Evolutionary conservation across 352 stramenopile genomes (phyloP).

Genomic region (Phytophthora tubulina): DNA sequence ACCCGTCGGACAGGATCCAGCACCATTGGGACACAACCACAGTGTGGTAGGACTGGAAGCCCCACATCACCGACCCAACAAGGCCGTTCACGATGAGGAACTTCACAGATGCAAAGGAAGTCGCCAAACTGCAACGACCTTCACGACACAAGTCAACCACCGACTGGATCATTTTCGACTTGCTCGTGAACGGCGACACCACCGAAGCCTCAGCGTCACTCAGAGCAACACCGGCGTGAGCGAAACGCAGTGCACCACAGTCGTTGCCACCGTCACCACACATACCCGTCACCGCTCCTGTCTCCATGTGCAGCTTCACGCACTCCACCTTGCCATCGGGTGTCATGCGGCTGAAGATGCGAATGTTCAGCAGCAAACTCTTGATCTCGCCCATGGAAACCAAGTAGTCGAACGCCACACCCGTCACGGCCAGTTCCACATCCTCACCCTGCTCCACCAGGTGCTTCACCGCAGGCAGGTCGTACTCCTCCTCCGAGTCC

Average conservation of each 20-base stretch:
- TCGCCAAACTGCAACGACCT: conserved; percentile 87
- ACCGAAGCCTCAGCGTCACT: conserved; percentile 90
- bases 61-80: conserved; percentile 68
- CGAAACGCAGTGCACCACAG: conserved; percentile 91
- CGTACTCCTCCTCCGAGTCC: conserved; percentile 50
- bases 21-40: conserved; percentile 79
- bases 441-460: conserved; percentile 35
- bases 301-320: conserved; percentile 72
- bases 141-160: conserved; percentile 89
- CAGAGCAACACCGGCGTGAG: conserved; percentile 92
- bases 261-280: conserved; percentile 93
- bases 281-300: conserved; percentile 64
- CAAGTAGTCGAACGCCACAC: conserved; percentile 77
- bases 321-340: conserved; percentile 80
- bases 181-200: conserved; percentile 90
- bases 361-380: conserved; percentile 67
- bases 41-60: conserved; percentile 76
- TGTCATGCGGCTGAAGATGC: conserved; percentile 87
- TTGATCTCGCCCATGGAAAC: conserved; percentile 67
- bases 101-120: conserved; percentile 87
- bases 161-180: conserved; percentile 26
- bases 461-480: conserved; percentile 42
- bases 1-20: conserved; percentile 76
- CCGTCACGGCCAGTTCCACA: conserved; percentile 77
- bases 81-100: conserved; percentile 93